Base-by-base conservation (phyloP, 2,329 filamentous ascomycete species). In the Exutisphaerella laricina region DNA sequence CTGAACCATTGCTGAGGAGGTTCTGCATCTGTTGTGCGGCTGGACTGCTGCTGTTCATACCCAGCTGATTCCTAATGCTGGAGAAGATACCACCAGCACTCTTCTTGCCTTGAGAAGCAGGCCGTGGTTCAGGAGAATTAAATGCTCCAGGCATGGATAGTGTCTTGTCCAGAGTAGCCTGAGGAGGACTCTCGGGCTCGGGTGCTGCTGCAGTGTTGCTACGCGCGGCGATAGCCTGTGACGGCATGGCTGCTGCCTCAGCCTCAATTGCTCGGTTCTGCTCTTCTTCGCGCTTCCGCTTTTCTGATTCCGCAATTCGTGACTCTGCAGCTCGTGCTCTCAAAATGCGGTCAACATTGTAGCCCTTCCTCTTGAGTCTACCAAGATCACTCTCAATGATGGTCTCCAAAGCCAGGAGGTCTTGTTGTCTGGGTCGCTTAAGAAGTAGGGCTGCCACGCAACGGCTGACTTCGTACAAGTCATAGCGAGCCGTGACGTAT, bases 271-370 rank as follows among this genome's bases (percentile, higher is more conserved):
- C 65, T n/a, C 66, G 69, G 46, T 74, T 70, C 49, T 70, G 68
- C 51, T 77, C 76, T 54, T 83, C 77, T 43, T 79, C 75, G 23
- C 74, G 74, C 58, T 79, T 77, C 58, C 84, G 81, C 36, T 85
- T 78, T 61, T 88, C 81, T 56, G 85, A 84, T 59, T 96, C 89
- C 0, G 88, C 88, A 51, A 97, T 81, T 39, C 86, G 79, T 4
- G 87, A 86, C 64, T 97, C 88, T 2, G 86, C 85, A 14, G 85
- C 88, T 68, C 94, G 94, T 41, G 84, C 84, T 26, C 87, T 80
- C 16, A 98, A 73, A 49, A 98, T 97, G 3, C 92, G 84, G 59
- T 96, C 88, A 28, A 98, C 92, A 54, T 98, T 97, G 71, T 96
- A 97, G 1, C 92, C 92, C 51, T 92, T 87, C 47, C 82, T 80